A percentile compares a stretch with the other conserved stretches of the same genome.
phyloP scores from a whole-genome alignment of 805 yeast genomes.

The Candida glaebosa region DNA sequence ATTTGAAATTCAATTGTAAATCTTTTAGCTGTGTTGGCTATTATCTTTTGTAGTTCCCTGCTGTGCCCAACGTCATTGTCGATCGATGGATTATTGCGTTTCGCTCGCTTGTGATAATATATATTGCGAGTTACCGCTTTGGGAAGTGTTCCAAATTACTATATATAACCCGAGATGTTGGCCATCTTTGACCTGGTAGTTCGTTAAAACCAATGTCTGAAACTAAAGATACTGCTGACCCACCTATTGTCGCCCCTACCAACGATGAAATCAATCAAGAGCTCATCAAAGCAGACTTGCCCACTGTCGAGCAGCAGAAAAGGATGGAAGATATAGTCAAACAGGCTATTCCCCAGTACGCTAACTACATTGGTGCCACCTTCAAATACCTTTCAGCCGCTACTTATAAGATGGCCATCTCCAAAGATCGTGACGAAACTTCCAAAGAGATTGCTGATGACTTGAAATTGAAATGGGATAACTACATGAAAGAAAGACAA shows the following conservation, averaged over 20 bases:
- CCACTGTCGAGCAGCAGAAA: constrained; percentile 3
- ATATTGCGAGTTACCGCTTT: not conserved
- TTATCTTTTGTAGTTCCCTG: no score
- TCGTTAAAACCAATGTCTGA: not conserved
- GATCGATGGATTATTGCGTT: not conserved
- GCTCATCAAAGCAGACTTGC: constrained; percentile 1
- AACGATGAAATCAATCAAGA: constrained; percentile 1
- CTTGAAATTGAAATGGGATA: constrained; percentile 21
- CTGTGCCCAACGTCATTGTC: no score
- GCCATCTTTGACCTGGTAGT: no score
- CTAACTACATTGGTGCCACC: constrained; percentile 16
- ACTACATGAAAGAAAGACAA: constrained; percentile 23
- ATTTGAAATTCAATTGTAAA: not conserved
- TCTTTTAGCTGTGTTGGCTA: no score
- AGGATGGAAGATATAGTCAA: constrained; percentile 2
- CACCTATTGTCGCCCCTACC: not conserved
- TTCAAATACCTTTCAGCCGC: constrained; percentile 24
- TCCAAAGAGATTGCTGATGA: constrained; percentile 35
- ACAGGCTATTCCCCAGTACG: constrained; percentile 3
- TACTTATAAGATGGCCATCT: constrained; percentile 25
- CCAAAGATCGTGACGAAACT: constrained; percentile 30
- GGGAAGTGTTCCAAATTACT: not conserved
- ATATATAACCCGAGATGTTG: no score
- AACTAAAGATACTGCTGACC: not conserved
- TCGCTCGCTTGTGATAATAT: constrained; percentile 1